Conservation (phyloP, 352 stramenopile genomes). For the Nothophytophthora sp. region DNA sequence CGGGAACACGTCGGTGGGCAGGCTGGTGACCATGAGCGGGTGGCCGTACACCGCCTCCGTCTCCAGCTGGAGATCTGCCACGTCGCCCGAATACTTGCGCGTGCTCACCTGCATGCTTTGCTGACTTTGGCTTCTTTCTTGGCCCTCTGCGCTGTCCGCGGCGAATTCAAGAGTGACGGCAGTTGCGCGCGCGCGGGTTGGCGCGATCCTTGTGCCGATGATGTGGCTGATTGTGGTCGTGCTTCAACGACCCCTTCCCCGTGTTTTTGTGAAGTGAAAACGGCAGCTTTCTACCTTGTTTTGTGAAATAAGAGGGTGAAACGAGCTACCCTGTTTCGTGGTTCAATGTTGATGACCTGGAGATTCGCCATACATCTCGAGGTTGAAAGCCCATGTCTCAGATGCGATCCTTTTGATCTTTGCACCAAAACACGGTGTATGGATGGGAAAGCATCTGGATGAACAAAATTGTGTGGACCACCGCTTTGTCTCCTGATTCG, state of each 20-base stretch:
- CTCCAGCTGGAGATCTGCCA: constrained; percentile 25
- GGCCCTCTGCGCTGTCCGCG: constrained; percentile 4
- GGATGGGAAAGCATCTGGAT: not conserved
- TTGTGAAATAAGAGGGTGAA: too few species aligned
- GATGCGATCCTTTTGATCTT: not conserved
- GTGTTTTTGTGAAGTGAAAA: too few species aligned
- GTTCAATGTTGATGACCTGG: too few species aligned
- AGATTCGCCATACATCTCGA: not conserved
- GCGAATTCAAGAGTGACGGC: constrained; percentile 32
- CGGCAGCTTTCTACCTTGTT: too few species aligned
- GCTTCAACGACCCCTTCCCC: too few species aligned
- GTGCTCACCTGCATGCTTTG: constrained; percentile 46
- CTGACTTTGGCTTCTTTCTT: not conserved
- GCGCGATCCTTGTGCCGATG: not conserved
- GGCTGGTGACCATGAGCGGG: constrained; percentile 72
- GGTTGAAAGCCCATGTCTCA: not conserved
- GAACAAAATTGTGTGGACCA: not conserved
- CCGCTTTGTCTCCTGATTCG: not conserved
- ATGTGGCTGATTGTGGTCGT: too few species aligned
- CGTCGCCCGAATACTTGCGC: constrained; percentile 34
- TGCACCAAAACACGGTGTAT: not conserved
- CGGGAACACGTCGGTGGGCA: constrained; percentile 75
- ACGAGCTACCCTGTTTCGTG: too few species aligned
- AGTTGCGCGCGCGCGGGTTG: not conserved
- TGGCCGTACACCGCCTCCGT: constrained; percentile 79